Evolutionary conservation across 805 yeast genomes (phyloP).

Genomic region (Jamesozyma hellenica): DNA sequence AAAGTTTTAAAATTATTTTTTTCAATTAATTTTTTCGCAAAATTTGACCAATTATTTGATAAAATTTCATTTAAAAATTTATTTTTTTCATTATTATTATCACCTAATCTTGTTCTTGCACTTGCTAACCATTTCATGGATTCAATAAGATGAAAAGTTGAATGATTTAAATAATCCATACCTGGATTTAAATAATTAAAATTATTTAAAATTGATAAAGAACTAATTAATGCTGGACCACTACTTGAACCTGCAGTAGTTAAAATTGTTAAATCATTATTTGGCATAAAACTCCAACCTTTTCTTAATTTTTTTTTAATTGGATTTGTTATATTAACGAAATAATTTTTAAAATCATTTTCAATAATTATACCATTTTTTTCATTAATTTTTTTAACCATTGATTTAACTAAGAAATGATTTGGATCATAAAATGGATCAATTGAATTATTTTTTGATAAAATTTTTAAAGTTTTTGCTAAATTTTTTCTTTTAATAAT

Average conservation of each 20-base stretch:
- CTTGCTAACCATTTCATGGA: conserved; percentile 91
- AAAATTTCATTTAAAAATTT: conserved; percentile 34
- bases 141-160: conserved; percentile 65
- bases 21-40: conserved; percentile 41
- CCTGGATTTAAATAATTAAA: conserved; percentile 32
- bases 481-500: conserved; percentile 45
- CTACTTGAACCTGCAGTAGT: conserved; percentile 68
- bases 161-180: conserved; percentile 38
- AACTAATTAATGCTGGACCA: conserved; percentile 74
- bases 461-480: conserved; percentile 55
- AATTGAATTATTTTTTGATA: conserved; percentile 70
- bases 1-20: conserved; percentile 40
- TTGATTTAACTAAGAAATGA: conserved; percentile 57
- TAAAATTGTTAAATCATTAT: conserved; percentile 37
- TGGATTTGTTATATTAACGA: conserved; percentile 38
- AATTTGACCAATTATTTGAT: conserved; percentile 47
- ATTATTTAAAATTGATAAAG: conserved; percentile 52
- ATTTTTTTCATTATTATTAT: conserved; percentile 29
- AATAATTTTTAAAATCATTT: conserved; percentile 59
- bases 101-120: conserved; percentile 80
- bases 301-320: conserved; percentile 15
- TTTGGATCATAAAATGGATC: conserved; percentile 76
- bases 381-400: conserved; percentile 40
- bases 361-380: conserved; percentile 59
- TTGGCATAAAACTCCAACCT: conserved; percentile 25